phyloP scores from a whole-genome alignment of 139 green algal species.

The Trebouxia sp. region DNA sequence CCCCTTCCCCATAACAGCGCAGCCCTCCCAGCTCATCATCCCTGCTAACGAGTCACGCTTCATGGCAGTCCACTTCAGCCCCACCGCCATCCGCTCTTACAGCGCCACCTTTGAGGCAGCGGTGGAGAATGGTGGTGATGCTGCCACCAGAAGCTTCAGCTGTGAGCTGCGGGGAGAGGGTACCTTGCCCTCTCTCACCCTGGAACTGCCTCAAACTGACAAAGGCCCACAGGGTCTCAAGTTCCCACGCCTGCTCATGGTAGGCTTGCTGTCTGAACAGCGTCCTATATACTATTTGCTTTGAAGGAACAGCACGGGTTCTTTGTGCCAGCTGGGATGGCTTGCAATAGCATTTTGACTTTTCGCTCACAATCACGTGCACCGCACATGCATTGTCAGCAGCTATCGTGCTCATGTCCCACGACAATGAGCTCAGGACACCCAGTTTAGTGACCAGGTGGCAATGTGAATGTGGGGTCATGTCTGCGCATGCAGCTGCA shows the following conservation, averaged over 20 bases:
- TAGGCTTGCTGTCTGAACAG: no score
- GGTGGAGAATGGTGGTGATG: conserved; percentile 66
- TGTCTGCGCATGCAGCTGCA: no score
- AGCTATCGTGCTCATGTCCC: no score
- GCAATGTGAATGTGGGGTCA: no score
- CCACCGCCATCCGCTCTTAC: conserved; percentile 68
- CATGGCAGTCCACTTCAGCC: conserved; percentile 59
- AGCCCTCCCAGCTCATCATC: conserved; percentile 60
- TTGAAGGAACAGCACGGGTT: no score
- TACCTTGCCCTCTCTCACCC: conserved; percentile 68
- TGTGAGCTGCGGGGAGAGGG: conserved; percentile 78
- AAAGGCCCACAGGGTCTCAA: conserved; percentile 48
- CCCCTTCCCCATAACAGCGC: conserved; percentile 67
- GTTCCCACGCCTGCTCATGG: conserved; percentile 65
- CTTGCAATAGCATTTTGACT: no score
- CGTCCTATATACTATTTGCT: no score
- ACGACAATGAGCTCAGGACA: no score
- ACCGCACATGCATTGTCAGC: no score
- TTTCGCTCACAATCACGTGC: no score
- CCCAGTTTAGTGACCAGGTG: no score
- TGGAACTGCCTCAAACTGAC: conserved; percentile 57
- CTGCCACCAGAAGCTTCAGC: conserved; percentile 63
- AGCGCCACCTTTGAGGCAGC: conserved; percentile 63
- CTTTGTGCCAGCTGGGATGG: no score
- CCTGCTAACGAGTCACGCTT: conserved; percentile 55